These are phyloP conservation scores for Aurantiochytrium sp. DNA, from an alignment of 108 stramenopile genomes.

Conservation along the genomic window DNA sequence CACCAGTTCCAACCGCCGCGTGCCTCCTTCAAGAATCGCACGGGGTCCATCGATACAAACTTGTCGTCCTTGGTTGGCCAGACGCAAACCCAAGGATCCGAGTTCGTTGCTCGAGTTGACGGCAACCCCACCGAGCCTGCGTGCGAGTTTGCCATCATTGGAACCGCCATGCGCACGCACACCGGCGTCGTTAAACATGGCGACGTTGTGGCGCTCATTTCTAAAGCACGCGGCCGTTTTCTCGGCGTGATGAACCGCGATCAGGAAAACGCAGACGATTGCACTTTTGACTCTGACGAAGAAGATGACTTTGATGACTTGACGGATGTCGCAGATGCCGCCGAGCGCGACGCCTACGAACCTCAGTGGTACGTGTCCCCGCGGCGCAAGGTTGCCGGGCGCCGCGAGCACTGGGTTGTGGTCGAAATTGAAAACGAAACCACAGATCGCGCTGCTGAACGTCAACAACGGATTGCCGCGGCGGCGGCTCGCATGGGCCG, in stretches of 20 bases:
- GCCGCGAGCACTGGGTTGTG: background rate
- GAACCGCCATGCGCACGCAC: background rate
- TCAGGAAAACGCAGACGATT: background rate
- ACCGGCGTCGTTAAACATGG: background rate
- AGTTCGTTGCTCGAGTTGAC: background rate
- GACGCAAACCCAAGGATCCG: background rate
- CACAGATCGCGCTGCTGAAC: background rate
- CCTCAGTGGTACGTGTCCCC: background rate
- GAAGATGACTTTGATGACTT: background rate
- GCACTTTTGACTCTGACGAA: background rate
- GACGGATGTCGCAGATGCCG: background rate
- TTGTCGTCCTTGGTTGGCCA: background rate
- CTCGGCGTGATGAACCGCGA: background rate
- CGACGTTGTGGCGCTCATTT: background rate
- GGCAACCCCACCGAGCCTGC: background rate
- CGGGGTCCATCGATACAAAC: background rate
- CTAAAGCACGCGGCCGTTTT: background rate
- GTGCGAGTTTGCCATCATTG: background rate
- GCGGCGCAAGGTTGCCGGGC: background rate
- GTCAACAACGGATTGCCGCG: background rate
- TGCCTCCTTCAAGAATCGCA: background rate
- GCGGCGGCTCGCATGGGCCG: background rate
- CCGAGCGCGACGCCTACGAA: background rate
- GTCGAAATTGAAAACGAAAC: conserved; percentile 10
- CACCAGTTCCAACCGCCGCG: too few relatives aligned